Conservation (phyloP, 257 asterid genomes). For the Solanum infundibuliforme region DNA sequence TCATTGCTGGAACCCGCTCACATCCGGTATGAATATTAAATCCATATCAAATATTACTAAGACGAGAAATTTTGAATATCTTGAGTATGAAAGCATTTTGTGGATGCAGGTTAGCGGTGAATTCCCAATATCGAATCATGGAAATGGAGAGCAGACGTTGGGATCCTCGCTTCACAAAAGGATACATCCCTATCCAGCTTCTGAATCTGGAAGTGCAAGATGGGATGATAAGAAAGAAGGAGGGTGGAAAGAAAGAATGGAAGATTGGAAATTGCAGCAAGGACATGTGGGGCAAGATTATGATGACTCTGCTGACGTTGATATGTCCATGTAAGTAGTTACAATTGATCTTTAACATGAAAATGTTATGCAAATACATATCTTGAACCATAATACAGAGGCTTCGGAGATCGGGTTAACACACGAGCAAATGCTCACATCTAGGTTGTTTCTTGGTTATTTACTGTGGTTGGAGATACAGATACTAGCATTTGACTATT, state of each 20-base stretch:
- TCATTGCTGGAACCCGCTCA: conserved; percentile 71
- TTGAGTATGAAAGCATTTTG: not conserved
- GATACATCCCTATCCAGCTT: conserved; percentile 64
- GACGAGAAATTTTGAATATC: not conserved
- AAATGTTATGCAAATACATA: not conserved
- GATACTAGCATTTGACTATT: not conserved
- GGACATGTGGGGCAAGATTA: conserved; percentile 56
- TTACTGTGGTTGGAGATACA: not conserved
- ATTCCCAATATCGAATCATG: conserved; percentile 44
- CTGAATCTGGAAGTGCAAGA: conserved; percentile 63
- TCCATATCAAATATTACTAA: not conserved
- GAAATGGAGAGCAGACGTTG: conserved; percentile 65
- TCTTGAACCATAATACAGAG: not conserved
- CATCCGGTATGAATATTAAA: conserved; percentile 36
- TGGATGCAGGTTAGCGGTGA: conserved; percentile 74
- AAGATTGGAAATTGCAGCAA: conserved; percentile 93
- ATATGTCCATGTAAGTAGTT: conserved; percentile 56
- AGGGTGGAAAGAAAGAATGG: conserved; percentile 95
- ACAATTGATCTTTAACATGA: not conserved
- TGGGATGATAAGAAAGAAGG: conserved; percentile 81
- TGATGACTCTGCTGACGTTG: conserved; percentile 63
- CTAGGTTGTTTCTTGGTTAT: not conserved
- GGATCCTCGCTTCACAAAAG: conserved; percentile 71
- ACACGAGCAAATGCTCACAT: not conserved
- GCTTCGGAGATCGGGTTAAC: not conserved